Base-by-base conservation (phyloP, 805 yeast species). In the Candida sanyiensis region DNA sequence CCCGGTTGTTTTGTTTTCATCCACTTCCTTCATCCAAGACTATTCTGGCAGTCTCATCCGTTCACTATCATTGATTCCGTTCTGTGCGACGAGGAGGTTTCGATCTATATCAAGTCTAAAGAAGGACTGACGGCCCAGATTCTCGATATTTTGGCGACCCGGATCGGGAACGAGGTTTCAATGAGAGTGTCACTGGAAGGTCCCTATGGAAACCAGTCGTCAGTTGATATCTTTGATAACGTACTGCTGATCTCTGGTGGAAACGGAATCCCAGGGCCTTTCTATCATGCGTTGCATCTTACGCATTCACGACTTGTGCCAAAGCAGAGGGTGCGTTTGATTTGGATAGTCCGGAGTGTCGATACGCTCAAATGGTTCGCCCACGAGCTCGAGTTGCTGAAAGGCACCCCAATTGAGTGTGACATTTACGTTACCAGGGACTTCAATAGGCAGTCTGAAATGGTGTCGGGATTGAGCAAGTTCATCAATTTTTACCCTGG, bases 31-130 rank as follows among this genome's bases (percentile, higher is more conserved):
- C 62, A 72, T 31, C 66, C 71, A 15, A 52, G 60, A 3, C 59
- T 68, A 27, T 76, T 80, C 56, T 80, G 80, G 78, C 86, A 82
- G 55, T 73, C 82, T 5, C 88, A 83, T 56, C 90, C 90, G 4
- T 82, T 84, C 59, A 79, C 89, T 1, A 57, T 74, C 6, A 61
- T 73, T 28, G 67, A 67, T 35, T 60, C 72, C 4, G 57, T 56
- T 6, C 56, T 60, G 2, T 57, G 62, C 31, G 61, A 62, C 27
- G 61, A 64, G 43, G 57, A 60, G 33, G 51, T 75, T 8, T 58
- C 63, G 2, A 59, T 73, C 35, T 68, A 63, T 47, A 66, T 74
- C 49, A 75, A 72, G 51, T 70, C 69, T 15, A 75, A 76, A 54
- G 67, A 67, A n/a, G 87, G 86, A 42, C 57, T 76, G 38, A 77